Percentiles rank a stretch among this genome's conserved stretches.
phyloP scores from a whole-genome alignment of 768 basidiomycete species.

The Collybia mongolica region DNA sequence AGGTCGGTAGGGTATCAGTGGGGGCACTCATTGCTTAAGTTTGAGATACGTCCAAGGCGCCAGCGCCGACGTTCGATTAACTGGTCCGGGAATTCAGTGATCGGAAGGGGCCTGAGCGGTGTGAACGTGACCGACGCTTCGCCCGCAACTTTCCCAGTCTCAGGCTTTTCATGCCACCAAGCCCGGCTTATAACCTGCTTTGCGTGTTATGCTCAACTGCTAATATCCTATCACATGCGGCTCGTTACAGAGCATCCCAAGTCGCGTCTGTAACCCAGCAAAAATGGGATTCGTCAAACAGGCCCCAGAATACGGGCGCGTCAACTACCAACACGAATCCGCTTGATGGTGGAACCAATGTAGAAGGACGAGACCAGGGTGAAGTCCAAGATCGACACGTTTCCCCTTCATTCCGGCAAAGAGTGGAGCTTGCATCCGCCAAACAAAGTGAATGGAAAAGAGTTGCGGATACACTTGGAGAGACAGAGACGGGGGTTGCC shows the following conservation, averaged over 20 bases:
- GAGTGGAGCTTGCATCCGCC: background rate
- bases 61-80: background rate
- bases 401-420: background rate
- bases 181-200: slow-evolving; percentile 69
- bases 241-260: slow-evolving; percentile 52
- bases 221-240: slow-evolving; percentile 64
- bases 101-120: background rate
- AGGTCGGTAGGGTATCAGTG: too few species aligned
- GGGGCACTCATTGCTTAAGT: background rate
- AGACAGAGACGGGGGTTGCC: too few species aligned
- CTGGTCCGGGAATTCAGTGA: background rate
- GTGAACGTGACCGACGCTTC: background rate
- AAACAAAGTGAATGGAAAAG: too few species aligned
- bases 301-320: background rate
- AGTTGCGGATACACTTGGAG: too few species aligned
- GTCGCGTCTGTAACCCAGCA: slow-evolving; percentile 19
- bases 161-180: slow-evolving; percentile 55
- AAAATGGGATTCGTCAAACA: background rate
- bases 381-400: background rate
- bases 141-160: background rate
- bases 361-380: background rate
- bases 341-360: background rate
- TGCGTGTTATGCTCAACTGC: slow-evolving; percentile 61
- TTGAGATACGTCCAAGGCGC: background rate
- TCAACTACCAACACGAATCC: background rate